Conservation (phyloP, 2,329 filamentous ascomycete species). For the Colletotrichum lupini region DNA sequence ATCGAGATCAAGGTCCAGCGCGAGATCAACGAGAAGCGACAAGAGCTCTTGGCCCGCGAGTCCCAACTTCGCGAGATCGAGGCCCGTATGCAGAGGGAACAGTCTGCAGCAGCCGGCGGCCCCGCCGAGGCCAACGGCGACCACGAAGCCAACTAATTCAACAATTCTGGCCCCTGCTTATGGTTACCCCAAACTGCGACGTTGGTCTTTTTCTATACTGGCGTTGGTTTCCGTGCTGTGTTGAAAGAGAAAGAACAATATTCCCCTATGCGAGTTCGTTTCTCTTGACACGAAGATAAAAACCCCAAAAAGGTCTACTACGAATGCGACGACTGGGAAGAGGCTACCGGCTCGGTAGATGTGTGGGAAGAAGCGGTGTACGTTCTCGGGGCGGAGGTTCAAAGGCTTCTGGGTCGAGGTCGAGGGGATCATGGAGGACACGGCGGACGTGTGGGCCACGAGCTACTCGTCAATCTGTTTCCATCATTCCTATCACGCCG, state of each 20-base stretch:
- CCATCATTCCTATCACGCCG: constrained; percentile 23
- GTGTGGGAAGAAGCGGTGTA: constrained; percentile 32
- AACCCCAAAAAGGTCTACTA: constrained; percentile 39
- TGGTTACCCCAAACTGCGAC: constrained; percentile 49
- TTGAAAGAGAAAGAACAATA: constrained; percentile 57
- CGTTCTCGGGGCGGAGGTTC: constrained; percentile 13
- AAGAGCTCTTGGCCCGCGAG: constrained; percentile 96
- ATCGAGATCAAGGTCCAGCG: constrained; percentile 99
- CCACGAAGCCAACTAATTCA: constrained; percentile 60
- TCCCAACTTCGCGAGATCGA: constrained; percentile 99
- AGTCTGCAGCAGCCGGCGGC: constrained; percentile 60
- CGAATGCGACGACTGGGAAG: constrained; percentile 36
- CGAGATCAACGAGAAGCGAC: constrained; percentile 99
- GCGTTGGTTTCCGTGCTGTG: constrained; percentile 59
- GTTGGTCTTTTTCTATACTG: constrained; percentile 58
- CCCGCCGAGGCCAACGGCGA: constrained; percentile 66
- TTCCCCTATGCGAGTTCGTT: constrained; percentile 54
- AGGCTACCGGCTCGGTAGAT: constrained; percentile 32
- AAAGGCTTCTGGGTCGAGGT: constrained; percentile 17
- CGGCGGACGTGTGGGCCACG: constrained; percentile 5
- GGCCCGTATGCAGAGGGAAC: constrained; percentile 93
- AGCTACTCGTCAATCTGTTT: constrained; percentile 28
- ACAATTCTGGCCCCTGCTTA: constrained; percentile 27
- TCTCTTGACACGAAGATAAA: constrained; percentile 48
- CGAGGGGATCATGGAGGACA: neutral